Evolutionary conservation across 2,329 filamentous ascomycete genomes (phyloP).

Genomic region (Alternaria postmessia): DNA sequence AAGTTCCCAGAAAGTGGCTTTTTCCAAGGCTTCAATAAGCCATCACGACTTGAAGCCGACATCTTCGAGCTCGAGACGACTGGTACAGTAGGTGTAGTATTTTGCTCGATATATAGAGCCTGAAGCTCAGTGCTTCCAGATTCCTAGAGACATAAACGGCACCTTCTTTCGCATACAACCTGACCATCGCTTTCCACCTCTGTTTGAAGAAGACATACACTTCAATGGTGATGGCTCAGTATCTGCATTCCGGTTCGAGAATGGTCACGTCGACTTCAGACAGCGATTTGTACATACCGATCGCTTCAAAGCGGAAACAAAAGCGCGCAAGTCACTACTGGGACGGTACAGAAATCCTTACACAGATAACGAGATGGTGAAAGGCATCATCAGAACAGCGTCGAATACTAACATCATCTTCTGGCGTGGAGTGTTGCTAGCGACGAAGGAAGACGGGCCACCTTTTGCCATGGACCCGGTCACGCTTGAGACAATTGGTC

Average conservation of each 20-base stretch:
- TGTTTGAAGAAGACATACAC: constrained; percentile 64
- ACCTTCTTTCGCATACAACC: constrained; percentile 57
- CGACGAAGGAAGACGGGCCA: constrained; percentile 59
- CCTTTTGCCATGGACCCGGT: constrained; percentile 53
- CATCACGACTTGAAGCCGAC: constrained; percentile 52
- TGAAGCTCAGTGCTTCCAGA: constrained; percentile 22
- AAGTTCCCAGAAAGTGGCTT: constrained; percentile 45
- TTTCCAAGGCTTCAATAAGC: constrained; percentile 53
- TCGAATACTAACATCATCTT: constrained; percentile 69
- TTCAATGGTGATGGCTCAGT: constrained; percentile 58
- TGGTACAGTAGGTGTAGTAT: constrained; percentile 33
- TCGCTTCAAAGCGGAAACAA: constrained; percentile 51
- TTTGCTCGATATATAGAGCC: neutral
- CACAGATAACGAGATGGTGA: constrained; percentile 64
- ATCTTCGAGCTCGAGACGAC: constrained; percentile 52
- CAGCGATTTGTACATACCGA: constrained; percentile 56
- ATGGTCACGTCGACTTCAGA: constrained; percentile 55
- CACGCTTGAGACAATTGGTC: constrained; percentile 51
- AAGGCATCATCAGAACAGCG: constrained; percentile 64
- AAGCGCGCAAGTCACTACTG: constrained; percentile 56
- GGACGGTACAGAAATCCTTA: constrained; percentile 66
- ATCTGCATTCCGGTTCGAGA: constrained; percentile 53
- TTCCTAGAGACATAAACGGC: constrained; percentile 55
- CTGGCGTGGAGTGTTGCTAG: constrained; percentile 64
- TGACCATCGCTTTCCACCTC: constrained; percentile 61